phyloP scores from a whole-genome alignment of 2,329 filamentous ascomycete genomes.

The Colletotrichum tamarilloi region DNA sequence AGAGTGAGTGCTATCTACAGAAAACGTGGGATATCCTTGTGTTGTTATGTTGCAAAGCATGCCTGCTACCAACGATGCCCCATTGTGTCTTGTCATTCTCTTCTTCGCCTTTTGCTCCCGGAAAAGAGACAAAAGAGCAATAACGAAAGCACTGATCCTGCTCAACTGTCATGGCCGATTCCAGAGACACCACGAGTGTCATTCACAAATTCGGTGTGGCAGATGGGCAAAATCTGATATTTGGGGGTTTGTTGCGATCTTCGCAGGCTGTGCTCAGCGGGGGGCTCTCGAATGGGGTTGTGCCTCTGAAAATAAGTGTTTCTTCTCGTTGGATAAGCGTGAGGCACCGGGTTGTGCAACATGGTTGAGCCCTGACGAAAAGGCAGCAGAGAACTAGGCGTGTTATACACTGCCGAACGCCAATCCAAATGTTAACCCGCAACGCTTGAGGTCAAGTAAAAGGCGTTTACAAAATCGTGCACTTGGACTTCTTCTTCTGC shows the following conservation, averaged over 20 bases:
- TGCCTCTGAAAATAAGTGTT: constrained; percentile 15
- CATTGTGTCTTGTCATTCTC: not conserved
- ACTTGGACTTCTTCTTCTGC: constrained; percentile 74
- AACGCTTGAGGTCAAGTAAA: constrained; percentile 26
- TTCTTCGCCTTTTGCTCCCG: not conserved
- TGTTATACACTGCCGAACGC: constrained; percentile 28
- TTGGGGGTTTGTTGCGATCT: constrained; percentile 12
- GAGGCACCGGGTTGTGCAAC: constrained; percentile 19
- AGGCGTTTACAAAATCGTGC: constrained; percentile 71
- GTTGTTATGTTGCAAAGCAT: constrained; percentile 36
- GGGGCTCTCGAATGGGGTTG: constrained; percentile 1
- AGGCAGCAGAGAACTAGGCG: constrained; percentile 11
- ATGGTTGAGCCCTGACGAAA: constrained; percentile 22
- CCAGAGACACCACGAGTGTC: not conserved
- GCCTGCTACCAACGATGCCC: constrained; percentile 28
- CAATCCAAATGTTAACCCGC: constrained; percentile 26
- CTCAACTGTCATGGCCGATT: not conserved
- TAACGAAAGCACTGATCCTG: constrained; percentile 5
- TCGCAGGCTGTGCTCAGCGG: constrained; percentile 15
- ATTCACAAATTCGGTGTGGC: not conserved
- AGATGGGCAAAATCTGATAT: constrained; percentile 4
- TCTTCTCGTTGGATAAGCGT: constrained; percentile 13
- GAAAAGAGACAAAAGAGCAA: not conserved
- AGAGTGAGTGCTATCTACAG: constrained; percentile 41
- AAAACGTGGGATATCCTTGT: constrained; percentile 43